Evolutionary conservation across 2,329 filamentous ascomycete genomes (phyloP), one percentile per base, ranked within the genome.

Genomic region (Aspergillus sojae): DNA sequence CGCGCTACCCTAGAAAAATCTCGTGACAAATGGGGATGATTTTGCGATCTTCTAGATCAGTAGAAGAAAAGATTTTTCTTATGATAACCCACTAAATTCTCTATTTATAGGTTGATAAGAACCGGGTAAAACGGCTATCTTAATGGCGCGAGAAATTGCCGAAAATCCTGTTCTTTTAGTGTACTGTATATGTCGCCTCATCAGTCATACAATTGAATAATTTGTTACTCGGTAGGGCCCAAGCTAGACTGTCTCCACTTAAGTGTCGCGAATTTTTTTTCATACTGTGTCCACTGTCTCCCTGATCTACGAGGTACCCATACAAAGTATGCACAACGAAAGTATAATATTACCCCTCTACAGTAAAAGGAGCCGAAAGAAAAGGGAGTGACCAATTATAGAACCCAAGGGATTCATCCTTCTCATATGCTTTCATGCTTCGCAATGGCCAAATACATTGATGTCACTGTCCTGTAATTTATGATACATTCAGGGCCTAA

Each of bases 101-200:
- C 52, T 39, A 55, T 36, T 7, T 26, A 39, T 55, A 55, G 52
- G 30, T 7, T 26, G 32, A 55, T 55, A 21, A 23, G 34, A 14
- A 19, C 52, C 52, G 32, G 52, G 21, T 55, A 55, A 39, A 55
- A 28, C 52, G 32, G 52, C 52, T 39, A 39, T 36, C 21, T 23
- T 23, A 53, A 23, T 16, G 6, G 30, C 28, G 11, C 16, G 7
- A 53, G 21, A 48, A 26, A 7, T 26, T 48, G 23, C 23, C 45
- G 52, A 55, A 39, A 55, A 55, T 55, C 32, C 21, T 55, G 52
- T 26, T 55, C n/a, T 32, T 5, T 26, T 55, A 54, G 50, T 36
- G 16, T 36, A 53, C 10, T 53, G 28, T 53, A 21, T 34, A 53
- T 36, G 19, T 54, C 30, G 52, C 30, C 52, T 54, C 52, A 54